Conservation (phyloP, 768 basidiomycete species). For the Xanthoconium stramineum region DNA sequence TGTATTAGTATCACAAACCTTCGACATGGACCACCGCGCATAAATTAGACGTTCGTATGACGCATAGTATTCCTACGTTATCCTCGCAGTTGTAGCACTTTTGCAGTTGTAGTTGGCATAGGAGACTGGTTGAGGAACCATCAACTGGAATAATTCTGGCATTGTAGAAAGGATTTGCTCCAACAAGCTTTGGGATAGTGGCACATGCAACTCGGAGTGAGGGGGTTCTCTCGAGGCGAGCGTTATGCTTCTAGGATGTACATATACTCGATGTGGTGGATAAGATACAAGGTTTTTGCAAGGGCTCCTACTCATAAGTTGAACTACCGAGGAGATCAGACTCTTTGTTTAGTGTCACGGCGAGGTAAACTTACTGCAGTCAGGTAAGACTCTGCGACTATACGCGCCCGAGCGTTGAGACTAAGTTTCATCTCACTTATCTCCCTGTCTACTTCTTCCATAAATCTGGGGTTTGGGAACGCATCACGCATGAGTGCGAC, state of each 20-base stretch:
- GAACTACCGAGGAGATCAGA: constrained; percentile 22
- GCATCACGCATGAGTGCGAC: not conserved
- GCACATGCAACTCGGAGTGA: constrained; percentile 17
- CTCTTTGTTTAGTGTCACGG: not conserved
- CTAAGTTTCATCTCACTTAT: constrained; percentile 99
- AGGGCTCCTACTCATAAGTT: constrained; percentile 17
- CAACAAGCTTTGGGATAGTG: constrained; percentile 8
- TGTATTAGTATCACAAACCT: constrained; percentile 21
- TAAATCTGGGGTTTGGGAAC: constrained; percentile 56
- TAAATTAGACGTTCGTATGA: constrained; percentile 19
- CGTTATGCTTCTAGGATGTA: constrained; percentile 11
- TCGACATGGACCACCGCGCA: constrained; percentile 26
- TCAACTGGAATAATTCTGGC: constrained; percentile 4
- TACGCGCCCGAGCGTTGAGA: constrained; percentile 93
- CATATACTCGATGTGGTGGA: constrained; percentile 14
- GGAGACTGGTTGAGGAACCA: constrained; percentile 3
- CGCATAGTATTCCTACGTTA: constrained; percentile 18
- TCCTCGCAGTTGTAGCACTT: constrained; percentile 19
- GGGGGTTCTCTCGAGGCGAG: constrained; percentile 1
- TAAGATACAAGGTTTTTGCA: constrained; percentile 9
- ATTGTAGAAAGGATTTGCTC: not conserved
- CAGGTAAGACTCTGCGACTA: constrained; percentile 95
- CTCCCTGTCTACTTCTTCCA: constrained; percentile 99
- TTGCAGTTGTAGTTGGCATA: constrained; percentile 14
- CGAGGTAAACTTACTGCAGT: constrained; percentile 62